A percentile compares a stretch with the other conserved stretches of the same genome.
These are phyloP conservation scores for Aspergillus bertholletiae DNA, from an alignment of 495 filamentous ascomycete species.

Conservation along the genomic window DNA sequence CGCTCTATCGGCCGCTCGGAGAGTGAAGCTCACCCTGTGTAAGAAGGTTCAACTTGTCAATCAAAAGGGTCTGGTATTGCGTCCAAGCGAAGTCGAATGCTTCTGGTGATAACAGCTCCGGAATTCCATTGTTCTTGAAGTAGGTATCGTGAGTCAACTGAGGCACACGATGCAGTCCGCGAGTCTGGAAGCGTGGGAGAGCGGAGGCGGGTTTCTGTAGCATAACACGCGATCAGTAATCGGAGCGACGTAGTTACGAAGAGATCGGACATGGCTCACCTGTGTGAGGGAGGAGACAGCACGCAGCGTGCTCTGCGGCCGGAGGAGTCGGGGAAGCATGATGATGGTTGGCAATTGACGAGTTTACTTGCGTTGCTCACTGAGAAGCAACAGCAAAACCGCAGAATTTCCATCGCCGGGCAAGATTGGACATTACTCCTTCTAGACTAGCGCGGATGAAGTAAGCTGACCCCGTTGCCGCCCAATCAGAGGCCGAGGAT, in stretches of 20 bases:
- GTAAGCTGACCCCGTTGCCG: conserved; percentile 21
- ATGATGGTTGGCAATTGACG: conserved; percentile 23
- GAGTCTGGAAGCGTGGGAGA: conserved; percentile 40
- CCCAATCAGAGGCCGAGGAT: conserved; percentile 30
- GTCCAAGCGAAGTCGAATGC: conserved; percentile 77
- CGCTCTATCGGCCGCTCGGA: not conserved
- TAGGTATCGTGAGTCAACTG: conserved; percentile 50
- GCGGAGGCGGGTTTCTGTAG: conserved; percentile 39
- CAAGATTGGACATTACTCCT: conserved; percentile 12
- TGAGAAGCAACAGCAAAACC: conserved; percentile 19
- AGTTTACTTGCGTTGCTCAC: conserved; percentile 3
- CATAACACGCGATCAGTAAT: conserved; percentile 20
- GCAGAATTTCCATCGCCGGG: conserved; percentile 33
- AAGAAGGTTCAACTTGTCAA: conserved; percentile 70
- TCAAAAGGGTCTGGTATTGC: conserved; percentile 69
- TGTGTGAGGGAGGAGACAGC: conserved; percentile 32
- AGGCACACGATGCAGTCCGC: conserved; percentile 55
- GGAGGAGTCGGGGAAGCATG: conserved; percentile 49
- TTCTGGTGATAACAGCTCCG: conserved; percentile 59
- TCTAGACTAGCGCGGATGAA: conserved; percentile 31
- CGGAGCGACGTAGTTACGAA: not conserved
- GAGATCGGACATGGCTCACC: conserved; percentile 19
- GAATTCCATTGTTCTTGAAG: conserved; percentile 58
- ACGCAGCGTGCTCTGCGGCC: conserved; percentile 51
- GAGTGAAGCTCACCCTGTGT: conserved; percentile 60